Evolutionary conservation across 306 rosid genomes (phyloP).

Genomic region (Canavalia gladiata): DNA sequence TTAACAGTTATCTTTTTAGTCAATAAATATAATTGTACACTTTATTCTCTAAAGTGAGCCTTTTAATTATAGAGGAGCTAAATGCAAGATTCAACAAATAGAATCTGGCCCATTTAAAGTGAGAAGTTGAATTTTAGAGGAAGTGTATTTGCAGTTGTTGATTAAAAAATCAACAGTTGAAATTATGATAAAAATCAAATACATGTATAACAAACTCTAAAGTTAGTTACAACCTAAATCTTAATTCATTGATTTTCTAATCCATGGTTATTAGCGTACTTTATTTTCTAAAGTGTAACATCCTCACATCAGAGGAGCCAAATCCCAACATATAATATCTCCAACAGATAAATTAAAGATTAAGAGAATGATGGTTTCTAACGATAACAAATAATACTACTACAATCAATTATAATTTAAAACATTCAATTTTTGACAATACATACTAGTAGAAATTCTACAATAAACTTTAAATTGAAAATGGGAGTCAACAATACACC

Average conservation of each 20-base stretch:
- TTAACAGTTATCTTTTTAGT: neutral
- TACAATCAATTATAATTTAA: neutral
- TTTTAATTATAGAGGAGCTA: neutral
- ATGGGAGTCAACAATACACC: constrained; percentile 13
- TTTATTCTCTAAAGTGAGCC: neutral
- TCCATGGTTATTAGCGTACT: neutral
- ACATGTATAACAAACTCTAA: too few relatives aligned
- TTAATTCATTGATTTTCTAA: too few relatives aligned
- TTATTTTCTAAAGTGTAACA: neutral
- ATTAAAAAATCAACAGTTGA: too few relatives aligned
- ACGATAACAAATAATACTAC: neutral
- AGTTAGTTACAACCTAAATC: too few relatives aligned
- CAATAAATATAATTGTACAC: neutral
- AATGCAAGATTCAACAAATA: neutral
- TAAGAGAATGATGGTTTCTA: neutral
- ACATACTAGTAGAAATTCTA: constrained; percentile 16
- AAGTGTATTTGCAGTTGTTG: too few relatives aligned
- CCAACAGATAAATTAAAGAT: neutral
- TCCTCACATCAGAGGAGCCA: neutral
- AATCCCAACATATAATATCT: constrained; percentile 15
- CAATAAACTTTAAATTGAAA: constrained; percentile 13
- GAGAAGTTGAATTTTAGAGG: too few relatives aligned
- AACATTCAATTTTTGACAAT: constrained; percentile 7
- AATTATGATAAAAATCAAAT: too few relatives aligned
- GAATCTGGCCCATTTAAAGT: too few relatives aligned